Conservation (phyloP, 2,329 filamentous ascomycete species). For the Delphinella strobiligena region DNA sequence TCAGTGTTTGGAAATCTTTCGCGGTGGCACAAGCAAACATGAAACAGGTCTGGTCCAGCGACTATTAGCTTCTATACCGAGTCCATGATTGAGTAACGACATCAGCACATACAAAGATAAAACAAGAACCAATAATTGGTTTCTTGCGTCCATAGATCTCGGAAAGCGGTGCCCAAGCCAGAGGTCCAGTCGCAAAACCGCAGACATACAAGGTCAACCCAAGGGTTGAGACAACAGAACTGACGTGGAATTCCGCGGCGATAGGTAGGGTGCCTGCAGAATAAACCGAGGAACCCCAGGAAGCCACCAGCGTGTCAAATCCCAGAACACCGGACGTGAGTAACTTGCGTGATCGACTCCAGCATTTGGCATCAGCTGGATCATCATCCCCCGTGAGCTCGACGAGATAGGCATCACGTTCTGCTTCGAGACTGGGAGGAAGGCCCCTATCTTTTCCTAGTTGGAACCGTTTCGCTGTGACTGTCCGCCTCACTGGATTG, state of each 20-base stretch:
- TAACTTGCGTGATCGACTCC: slow-evolving; percentile 11
- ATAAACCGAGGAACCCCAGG: slow-evolving; percentile 41
- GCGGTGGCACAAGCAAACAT: slow-evolving; percentile 25
- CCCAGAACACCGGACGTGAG: slow-evolving; percentile 11
- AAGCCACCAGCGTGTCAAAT: slow-evolving; percentile 64
- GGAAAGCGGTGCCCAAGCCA: slow-evolving; percentile 40
- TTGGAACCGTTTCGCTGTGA: neutral
- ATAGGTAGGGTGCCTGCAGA: slow-evolving; percentile 10
- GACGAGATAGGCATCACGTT: slow-evolving; percentile 12
- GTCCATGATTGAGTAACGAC: neutral
- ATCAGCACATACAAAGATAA: slow-evolving; percentile 33
- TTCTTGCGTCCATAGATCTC: slow-evolving; percentile 43
- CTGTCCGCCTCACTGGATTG: neutral
- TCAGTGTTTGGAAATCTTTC: slow-evolving; percentile 41
- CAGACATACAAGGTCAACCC: slow-evolving; percentile 18
- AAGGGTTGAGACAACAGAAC: slow-evolving; percentile 11
- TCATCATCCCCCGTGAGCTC: slow-evolving; percentile 15
- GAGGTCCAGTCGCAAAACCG: slow-evolving; percentile 15
- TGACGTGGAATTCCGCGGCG: slow-evolving; percentile 12
- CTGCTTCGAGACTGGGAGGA: neutral
- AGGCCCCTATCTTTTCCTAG: neutral
- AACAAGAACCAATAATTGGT: slow-evolving; percentile 37
- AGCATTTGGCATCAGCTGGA: slow-evolving; percentile 19
- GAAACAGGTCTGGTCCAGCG: neutral
- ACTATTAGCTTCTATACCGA: slow-evolving; percentile 23